Evolutionary conservation across 2,329 filamentous ascomycete species (phyloP).

Genomic region (Fusarium agapanthi): DNA sequence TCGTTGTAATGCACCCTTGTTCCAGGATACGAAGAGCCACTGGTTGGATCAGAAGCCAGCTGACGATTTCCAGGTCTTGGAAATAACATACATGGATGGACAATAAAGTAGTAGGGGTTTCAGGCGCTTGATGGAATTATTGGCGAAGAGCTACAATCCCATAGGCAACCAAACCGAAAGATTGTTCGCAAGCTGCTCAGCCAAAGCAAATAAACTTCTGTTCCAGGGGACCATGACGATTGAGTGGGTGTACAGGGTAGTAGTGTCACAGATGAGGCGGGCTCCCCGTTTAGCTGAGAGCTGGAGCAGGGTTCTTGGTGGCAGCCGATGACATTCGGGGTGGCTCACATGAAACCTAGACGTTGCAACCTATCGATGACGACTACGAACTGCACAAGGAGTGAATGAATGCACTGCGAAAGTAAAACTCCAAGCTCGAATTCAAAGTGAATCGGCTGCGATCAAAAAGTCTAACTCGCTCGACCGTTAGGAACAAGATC

Average conservation of each 20-base stretch:
- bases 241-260: constrained; percentile 9
- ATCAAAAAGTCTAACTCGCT: background rate
- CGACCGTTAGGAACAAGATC: background rate
- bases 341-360: constrained; percentile 33
- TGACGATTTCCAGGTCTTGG: background rate
- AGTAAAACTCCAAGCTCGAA: constrained; percentile 3
- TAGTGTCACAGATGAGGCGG: constrained; percentile 34
- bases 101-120: background rate
- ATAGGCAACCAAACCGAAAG: constrained; percentile 1
- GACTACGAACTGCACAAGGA: constrained; percentile 24
- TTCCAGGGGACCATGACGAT: constrained; percentile 15
- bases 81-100: constrained; percentile 4
- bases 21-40: constrained; percentile 5
- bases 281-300: constrained; percentile 30
- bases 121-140: background rate
- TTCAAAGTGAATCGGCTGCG: background rate
- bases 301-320: constrained; percentile 26
- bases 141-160: background rate
- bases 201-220: constrained; percentile 13
- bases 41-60: constrained; percentile 20
- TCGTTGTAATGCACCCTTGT: constrained; percentile 7
- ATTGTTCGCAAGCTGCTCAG: background rate
- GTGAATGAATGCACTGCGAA: background rate
- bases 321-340: constrained; percentile 32
- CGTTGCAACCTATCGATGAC: constrained; percentile 24